These are phyloP conservation scores for Nasturtium officinale DNA, from an alignment of 345 rosid species.

Conservation along the genomic window DNA sequence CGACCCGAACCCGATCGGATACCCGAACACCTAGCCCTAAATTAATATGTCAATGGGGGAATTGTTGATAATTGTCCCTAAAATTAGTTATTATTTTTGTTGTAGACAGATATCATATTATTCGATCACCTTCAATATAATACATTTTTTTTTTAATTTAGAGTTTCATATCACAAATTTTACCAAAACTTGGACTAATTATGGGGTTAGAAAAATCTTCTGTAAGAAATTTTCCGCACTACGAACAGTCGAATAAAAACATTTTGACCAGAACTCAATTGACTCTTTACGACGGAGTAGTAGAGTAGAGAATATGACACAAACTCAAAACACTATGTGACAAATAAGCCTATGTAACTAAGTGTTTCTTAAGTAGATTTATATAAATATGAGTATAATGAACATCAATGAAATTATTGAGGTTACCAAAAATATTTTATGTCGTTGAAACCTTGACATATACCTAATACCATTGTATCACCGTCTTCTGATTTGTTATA, in stretches of 20 bases:
- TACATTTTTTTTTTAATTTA: neutral
- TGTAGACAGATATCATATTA: slow-evolving; percentile 16
- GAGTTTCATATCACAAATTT: neutral
- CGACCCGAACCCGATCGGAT: too few species aligned
- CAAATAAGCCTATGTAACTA: neutral
- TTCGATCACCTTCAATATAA: neutral
- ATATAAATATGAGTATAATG: neutral
- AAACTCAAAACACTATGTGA: neutral
- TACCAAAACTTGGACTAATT: neutral
- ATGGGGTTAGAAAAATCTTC: neutral
- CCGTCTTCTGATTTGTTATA: too few species aligned
- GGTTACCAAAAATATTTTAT: neutral
- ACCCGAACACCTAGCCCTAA: too few species aligned
- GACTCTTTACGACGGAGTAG: neutral
- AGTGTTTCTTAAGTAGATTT: too few species aligned
- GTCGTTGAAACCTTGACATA: neutral
- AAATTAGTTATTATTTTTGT: neutral
- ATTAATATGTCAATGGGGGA: neutral
- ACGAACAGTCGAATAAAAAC: neutral
- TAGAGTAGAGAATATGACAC: neutral
- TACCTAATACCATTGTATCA: too few species aligned
- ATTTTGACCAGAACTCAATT: neutral
- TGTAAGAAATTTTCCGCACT: neutral
- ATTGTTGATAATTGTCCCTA: neutral
- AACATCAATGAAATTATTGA: too few species aligned